Evolutionary conservation across 306 rosid species (phyloP).

Genomic region (Datisca glomerata): DNA sequence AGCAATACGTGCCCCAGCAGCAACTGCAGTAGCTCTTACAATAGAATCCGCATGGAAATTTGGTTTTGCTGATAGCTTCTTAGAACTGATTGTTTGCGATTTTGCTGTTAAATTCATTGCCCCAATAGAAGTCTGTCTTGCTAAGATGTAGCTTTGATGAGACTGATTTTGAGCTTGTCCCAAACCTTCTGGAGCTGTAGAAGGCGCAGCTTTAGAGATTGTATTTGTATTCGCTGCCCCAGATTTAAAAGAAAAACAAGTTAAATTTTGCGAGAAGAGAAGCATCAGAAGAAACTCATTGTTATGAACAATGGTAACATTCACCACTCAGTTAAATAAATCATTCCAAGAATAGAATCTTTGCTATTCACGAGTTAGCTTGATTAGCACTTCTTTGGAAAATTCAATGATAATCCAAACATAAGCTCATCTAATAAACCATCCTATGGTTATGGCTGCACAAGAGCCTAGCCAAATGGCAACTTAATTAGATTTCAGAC

Average conservation of each 20-base stretch:
- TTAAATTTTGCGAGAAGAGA: background rate
- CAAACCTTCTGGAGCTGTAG: slow-evolving; percentile 14
- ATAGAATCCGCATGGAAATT: slow-evolving; percentile 20
- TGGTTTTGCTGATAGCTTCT: slow-evolving; percentile 30
- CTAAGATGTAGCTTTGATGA: slow-evolving; percentile 21
- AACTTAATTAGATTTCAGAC: too few species aligned
- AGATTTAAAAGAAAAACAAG: background rate
- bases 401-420: too few species aligned
- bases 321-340: too few species aligned
- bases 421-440: too few species aligned
- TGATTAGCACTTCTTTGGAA: background rate
- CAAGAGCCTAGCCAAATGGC: too few species aligned
- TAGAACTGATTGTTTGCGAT: slow-evolving; percentile 20
- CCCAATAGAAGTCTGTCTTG: slow-evolving; percentile 16
- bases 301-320: background rate
- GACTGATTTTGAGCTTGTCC: slow-evolving; percentile 26
- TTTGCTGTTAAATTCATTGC: slow-evolving; percentile 26
- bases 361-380: background rate
- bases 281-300: background rate
- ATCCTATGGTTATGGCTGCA: too few species aligned
- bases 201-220: slow-evolving; percentile 22
- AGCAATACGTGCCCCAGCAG: slow-evolving; percentile 57
- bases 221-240: slow-evolving; percentile 16
- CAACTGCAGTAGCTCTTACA: slow-evolving; percentile 45
- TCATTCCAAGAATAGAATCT: background rate